Evolutionary conservation across 371 early-diverging fungal genomes (phyloP), one percentile per base, ranked within the genome.

Genomic region (Mortierella sp.): DNA sequence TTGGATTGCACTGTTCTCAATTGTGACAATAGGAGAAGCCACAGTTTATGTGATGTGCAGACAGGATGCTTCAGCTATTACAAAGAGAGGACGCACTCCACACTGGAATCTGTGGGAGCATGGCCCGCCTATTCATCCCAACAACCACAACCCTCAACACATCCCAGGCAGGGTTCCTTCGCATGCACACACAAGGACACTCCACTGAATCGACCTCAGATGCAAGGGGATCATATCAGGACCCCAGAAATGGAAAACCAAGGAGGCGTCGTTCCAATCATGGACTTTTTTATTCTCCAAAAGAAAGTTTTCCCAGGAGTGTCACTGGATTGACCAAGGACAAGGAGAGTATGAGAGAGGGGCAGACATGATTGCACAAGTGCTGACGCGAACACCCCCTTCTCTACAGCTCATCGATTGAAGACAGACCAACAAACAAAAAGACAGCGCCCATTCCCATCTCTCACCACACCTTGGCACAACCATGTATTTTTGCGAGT

Each of bases 251-350:
- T 24, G 67, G 43, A 37, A 34, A 67, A 37, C 67, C 21, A 67
- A 40, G 24, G 67, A 40, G 67, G 67, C 24, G 13, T 34, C 24
- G 10, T n/a, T 2, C n/a, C n/a, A n/a, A 14, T 34, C 34, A 61
- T 61, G 61, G 19, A 61, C 21, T 34, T 59, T 14, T 5, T 2
- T 19, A 61, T 61, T 59, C 28, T 61, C 34, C 61, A 67, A 67
- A 64, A 40, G 16, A 24, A 67, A 67, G 21, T 21, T 67, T 67
- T 40, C 67, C 67, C 67, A 67, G 67, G 67, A 67, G 67, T 10
- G 24, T 40, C 67, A 67, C 67, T 40, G 24, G 21, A 37, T 40
- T 3, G 21, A 40, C 37, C 24, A 67, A 24, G 24, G 40, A 40
- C 43, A 40, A 40, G 43, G 43, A 40, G 43, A 24, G 67, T 24